Evolutionary conservation across 2,329 filamentous ascomycete genomes (phyloP).

Genomic region (Diaporthe citri): DNA sequence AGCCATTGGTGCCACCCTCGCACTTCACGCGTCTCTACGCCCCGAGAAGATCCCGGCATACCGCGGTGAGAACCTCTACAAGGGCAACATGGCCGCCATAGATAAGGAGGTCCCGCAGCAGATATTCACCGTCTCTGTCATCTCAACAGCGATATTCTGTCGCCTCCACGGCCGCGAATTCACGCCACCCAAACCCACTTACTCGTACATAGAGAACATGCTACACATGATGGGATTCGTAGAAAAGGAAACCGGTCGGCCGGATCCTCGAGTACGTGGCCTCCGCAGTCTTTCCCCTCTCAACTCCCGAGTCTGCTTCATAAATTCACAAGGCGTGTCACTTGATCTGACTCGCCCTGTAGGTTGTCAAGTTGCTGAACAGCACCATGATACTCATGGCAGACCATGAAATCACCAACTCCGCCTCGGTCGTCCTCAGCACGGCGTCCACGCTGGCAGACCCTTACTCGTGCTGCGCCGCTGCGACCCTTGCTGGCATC

Average conservation of each 20-base stretch:
- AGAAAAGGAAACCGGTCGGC: not conserved
- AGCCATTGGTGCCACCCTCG: slow-evolving; percentile 3
- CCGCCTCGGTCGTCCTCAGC: slow-evolving; percentile 11
- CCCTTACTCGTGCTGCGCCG: slow-evolving; percentile 16
- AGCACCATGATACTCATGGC: slow-evolving; percentile 17
- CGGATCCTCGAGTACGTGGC: slow-evolving; percentile 3
- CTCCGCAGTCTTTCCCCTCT: no score
- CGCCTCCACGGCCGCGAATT: slow-evolving; percentile 23
- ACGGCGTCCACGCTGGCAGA: not conserved
- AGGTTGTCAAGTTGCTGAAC: slow-evolving; percentile 7
- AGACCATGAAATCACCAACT: slow-evolving; percentile 12
- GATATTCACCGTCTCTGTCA: not conserved
- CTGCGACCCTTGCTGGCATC: not conserved
- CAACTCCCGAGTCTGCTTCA: not conserved
- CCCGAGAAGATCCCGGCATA: slow-evolving; percentile 17
- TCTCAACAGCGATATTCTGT: slow-evolving; percentile 8
- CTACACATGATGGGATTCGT: slow-evolving; percentile 15
- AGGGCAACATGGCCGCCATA: not conserved
- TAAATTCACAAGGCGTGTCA: no score
- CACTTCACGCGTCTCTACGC: not conserved
- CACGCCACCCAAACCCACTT: not conserved
- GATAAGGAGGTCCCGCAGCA: not conserved
- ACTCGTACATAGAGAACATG: slow-evolving; percentile 22
- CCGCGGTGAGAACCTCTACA: slow-evolving; percentile 1
- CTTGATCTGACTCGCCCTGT: not conserved